phyloP scores from a whole-genome alignment of 495 filamentous ascomycete species.

The Cercophora sp. region DNA sequence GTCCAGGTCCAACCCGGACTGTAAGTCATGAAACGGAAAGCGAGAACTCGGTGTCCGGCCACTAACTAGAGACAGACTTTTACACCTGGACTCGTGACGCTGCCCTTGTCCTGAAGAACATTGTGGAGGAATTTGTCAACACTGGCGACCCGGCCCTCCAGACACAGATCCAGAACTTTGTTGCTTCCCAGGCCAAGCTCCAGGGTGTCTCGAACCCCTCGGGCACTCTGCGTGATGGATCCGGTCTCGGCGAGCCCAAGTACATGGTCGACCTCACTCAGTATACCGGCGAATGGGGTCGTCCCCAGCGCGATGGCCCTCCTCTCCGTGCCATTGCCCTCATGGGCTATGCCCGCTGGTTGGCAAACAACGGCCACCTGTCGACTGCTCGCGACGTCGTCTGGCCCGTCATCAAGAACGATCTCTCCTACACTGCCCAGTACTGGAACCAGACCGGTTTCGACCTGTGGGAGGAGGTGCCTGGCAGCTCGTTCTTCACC shows the following conservation, averaged over 20 bases:
- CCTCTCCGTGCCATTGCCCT: slow-evolving; percentile 62
- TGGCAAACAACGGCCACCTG: slow-evolving; percentile 45
- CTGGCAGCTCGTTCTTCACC: slow-evolving; percentile 59
- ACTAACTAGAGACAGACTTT: slow-evolving; percentile 37
- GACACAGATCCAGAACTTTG: slow-evolving; percentile 53
- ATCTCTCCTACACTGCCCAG: slow-evolving; percentile 64
- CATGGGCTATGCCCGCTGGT: slow-evolving; percentile 44
- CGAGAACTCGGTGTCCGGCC: neutral
- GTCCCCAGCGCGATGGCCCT: slow-evolving; percentile 69
- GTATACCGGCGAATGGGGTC: slow-evolving; percentile 64
- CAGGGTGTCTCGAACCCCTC: slow-evolving; percentile 60
- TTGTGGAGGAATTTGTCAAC: slow-evolving; percentile 56
- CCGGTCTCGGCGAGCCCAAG: slow-evolving; percentile 59
- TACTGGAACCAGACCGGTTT: slow-evolving; percentile 67
- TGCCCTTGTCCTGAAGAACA: slow-evolving; percentile 57
- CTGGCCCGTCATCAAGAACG: slow-evolving; percentile 64
- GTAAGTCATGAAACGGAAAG: slow-evolving; percentile 37
- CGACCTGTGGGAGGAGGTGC: slow-evolving; percentile 71
- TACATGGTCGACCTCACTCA: slow-evolving; percentile 57
- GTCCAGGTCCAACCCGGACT: slow-evolving; percentile 54
- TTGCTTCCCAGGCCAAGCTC: slow-evolving; percentile 55
- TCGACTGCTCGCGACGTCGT: slow-evolving; percentile 38
- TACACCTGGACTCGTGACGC: slow-evolving; percentile 74
- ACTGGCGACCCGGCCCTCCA: slow-evolving; percentile 50
- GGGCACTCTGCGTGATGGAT: slow-evolving; percentile 45